Evolutionary conservation across 164 flowering plant genomes (phyloP), one percentile per base, ranked within the genome.

Genomic region (Vitis labrusca): DNA sequence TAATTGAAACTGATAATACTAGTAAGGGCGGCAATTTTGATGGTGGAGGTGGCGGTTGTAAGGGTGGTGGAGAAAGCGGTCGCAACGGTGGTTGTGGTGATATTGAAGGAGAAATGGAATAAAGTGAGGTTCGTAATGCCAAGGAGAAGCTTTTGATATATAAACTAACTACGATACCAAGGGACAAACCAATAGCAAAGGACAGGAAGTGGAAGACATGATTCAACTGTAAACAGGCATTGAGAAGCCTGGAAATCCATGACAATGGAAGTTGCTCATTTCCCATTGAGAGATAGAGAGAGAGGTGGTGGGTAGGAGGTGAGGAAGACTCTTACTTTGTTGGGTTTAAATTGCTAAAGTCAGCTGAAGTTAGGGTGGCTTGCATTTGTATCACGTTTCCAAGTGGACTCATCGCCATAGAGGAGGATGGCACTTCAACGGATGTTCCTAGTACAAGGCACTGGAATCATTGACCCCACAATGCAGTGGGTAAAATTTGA

Each of bases 101-200:
- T 51, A 5, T 7, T 29, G 51, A 16, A 50, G 59, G 10, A 54
- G 61, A 66, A 13, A 44, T 5, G 23, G 50, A n/a, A 27, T 9
- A 0, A 3, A 52, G 14, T 60, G 63, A 29, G 73, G 23, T 50
- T 50, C n/a, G 57, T 1, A 27, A 10, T 48, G 10, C 54, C 29
- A 65, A 59, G 54, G 63, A 32, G 69, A 50, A 60, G 59, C 13
- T 59, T 50, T 67, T 55, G 62, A 61, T 29, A 37, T 53, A 66
- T 3, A 64, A 77, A 64, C 57, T 23, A 1, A 19, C 10, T 12
- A 77, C 10, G 60, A 77, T 27, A 0, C 77, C 77, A 17, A 67
- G n/a, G 2, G 80, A 61, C 12, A 78, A 59, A 50, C 77, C 77
- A 47, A 74, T 23, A 10, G 57, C 51, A 50, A 74, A 67, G 66